Evolutionary conservation across 208 protist genomes (phyloP), one percentile per base, ranked within the genome.

Genomic region (Leishmania guyanensis): DNA sequence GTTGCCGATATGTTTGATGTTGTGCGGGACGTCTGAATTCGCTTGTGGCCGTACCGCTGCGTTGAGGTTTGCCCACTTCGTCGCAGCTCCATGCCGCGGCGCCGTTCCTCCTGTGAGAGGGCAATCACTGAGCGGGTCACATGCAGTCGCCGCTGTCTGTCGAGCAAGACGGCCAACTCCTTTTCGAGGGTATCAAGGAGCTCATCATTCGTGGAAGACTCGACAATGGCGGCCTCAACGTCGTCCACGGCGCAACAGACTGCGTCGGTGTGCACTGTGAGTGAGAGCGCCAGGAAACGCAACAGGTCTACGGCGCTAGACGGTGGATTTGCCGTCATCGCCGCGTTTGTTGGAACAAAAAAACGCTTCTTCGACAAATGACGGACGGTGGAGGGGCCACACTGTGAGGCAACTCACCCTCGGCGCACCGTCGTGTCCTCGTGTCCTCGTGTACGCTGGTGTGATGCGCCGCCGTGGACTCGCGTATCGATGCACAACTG

Each of bases 261-360:
- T 1, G 93, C 93, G 66, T 97, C 93, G 0, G 91, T 88, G 80
- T 97, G 93, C 50, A 95, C 90, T n/a, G 86, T 78, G 16, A 89
- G 73, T 20, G 91, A 94, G n/a, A 97, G 86, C 1, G 93, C 88
- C 0, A 92, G 65, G 60, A 93, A 94, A 26, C 86, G 85, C 68
- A 97, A 79, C 39, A 91, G 22, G 33, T 96, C 88, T 14, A 95
- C 68, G 8, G 86, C 77, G 79, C 87, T 56, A 17, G 75, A 77
- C 53, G 75, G 62, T 36, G 62, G 29, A 0, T 48, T 64, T 12
- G 77, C 60, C 50, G 74, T 36, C 33, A 51, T 77, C 20, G 20
- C 5, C 10, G 3, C 64, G 16, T 48, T 48, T 0, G 16, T 39
- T 36, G 22, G 36, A 54, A 46, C 12, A 5, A 6, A 10, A 10